These are phyloP conservation scores for Peronospora destructor DNA, from an alignment of 352 stramenopile species.

Conservation along the genomic window DNA sequence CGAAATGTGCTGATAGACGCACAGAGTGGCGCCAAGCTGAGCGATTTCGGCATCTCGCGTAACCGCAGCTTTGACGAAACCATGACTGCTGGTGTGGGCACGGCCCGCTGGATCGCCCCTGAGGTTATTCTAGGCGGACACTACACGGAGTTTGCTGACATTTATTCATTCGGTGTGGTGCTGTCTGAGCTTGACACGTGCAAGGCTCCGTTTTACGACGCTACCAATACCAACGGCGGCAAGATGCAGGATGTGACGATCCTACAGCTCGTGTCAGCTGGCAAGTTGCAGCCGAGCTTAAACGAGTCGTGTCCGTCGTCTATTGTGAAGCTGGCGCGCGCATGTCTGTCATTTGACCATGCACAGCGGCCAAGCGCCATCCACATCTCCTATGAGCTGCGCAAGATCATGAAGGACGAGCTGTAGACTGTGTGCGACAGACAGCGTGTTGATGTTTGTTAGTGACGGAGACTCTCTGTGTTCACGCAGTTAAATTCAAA, in stretches of 20 bases:
- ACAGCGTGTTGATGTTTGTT: conserved; percentile 18
- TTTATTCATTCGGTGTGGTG: conserved; percentile 52
- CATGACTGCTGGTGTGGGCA: conserved; percentile 59
- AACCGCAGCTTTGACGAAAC: conserved; percentile 49
- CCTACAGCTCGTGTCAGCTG: conserved; percentile 54
- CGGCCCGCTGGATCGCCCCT: conserved; percentile 47
- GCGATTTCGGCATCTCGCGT: conserved; percentile 62
- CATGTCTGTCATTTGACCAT: conserved; percentile 61
- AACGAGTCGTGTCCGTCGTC: conserved; percentile 35
- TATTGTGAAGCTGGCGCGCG: conserved; percentile 50
- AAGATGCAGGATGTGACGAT: conserved; percentile 64
- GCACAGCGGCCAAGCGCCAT: conserved; percentile 61
- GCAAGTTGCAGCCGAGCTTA: conserved; percentile 65
- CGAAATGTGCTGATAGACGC: conserved; percentile 63
- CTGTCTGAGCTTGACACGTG: conserved; percentile 63
- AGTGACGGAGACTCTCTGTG: conserved; percentile 23
- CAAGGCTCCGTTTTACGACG: conserved; percentile 53
- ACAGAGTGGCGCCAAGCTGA: conserved; percentile 51
- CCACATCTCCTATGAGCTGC: conserved; percentile 71
- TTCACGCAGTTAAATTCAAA: conserved; percentile 21
- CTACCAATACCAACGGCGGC: conserved; percentile 49
- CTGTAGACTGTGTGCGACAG: conserved; percentile 26
- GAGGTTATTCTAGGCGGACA: conserved; percentile 45
- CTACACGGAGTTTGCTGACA: conserved; percentile 49
- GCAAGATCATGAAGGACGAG: conserved; percentile 71